Evolutionary conservation across 176 grass and related monocot species (phyloP).

Genomic region (Aegilops speltoides): DNA sequence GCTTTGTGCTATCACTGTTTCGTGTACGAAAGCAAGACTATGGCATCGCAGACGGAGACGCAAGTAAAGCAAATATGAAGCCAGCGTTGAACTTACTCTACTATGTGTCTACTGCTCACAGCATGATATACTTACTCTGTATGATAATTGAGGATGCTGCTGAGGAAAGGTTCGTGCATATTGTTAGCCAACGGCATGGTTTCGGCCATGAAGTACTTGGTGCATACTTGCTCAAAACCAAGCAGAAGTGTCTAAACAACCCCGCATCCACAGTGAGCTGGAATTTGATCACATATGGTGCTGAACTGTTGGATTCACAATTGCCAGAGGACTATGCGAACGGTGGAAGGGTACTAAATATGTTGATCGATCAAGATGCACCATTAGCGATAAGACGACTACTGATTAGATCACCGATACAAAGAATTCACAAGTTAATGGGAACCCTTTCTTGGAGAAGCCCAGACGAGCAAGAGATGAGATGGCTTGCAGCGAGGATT

Average conservation of each 20-base stretch:
- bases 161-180: accelerated
- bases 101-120: not conserved
- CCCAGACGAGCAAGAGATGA: not conserved
- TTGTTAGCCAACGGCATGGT: not conserved
- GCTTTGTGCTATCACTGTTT: accelerated
- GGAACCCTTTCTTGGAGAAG: not conserved
- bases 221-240: not conserved
- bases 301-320: not conserved
- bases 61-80: not conserved
- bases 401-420: not conserved
- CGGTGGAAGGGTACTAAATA: not conserved
- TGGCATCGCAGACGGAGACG: not conserved
- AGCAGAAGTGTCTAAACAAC: not conserved
- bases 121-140: accelerated
- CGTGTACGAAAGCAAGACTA: not conserved
- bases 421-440: not conserved
- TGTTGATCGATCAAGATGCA: not conserved
- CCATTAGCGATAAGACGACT: not conserved
- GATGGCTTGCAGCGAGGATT: not conserved
- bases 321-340: not conserved
- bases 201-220: not conserved
- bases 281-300: conserved; percentile 10
- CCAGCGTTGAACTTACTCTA: not conserved
- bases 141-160: accelerated
- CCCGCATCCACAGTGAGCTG: not conserved